Conservation (phyloP, 2,329 filamentous ascomycete species). For the Aspergillus costaricaensis region DNA sequence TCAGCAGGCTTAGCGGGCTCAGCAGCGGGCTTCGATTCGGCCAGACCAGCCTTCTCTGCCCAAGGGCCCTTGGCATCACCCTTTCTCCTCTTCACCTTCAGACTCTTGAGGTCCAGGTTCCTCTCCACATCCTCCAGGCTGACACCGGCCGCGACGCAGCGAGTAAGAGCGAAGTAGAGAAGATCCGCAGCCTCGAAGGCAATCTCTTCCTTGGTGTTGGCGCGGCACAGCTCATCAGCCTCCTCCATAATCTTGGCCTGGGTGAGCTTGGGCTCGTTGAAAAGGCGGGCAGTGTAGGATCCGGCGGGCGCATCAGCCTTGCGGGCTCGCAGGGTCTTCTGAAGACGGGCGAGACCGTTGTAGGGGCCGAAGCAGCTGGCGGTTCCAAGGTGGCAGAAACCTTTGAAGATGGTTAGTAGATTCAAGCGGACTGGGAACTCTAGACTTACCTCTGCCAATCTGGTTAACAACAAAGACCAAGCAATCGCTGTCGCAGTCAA, state of each 20-base stretch:
- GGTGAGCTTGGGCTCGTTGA: conserved; percentile 85
- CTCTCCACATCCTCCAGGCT: conserved; percentile 85
- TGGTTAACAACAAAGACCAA: conserved; percentile 87
- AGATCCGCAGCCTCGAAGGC: conserved; percentile 94
- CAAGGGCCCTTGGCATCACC: conserved; percentile 95
- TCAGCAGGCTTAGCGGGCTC: conserved; percentile 37
- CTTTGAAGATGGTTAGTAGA: conserved; percentile 30
- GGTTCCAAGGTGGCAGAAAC: conserved; percentile 92
- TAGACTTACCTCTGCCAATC: conserved; percentile 66
- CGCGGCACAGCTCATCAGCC: conserved; percentile 90
- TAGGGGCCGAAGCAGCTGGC: conserved; percentile 90
- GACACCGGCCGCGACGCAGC: conserved; percentile 82
- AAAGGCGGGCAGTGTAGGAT: conserved; percentile 91
- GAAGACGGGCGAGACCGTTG: conserved; percentile 76
- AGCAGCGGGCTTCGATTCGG: conserved; percentile 50
- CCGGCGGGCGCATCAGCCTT: conserved; percentile 81
- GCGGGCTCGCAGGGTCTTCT: conserved; percentile 80
- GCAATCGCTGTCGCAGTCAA: conserved; percentile 94
- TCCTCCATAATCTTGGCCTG: conserved; percentile 98
- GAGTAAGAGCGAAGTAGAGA: conserved; percentile 92
- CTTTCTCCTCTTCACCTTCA: conserved; percentile 90
- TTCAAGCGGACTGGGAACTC: too few relatives aligned
- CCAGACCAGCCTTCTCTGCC: conserved; percentile 78
- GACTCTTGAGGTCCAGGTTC: conserved; percentile 89
- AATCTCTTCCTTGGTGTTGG: conserved; percentile 76